Evolutionary conservation across 768 basidiomycete genomes (phyloP).

Genomic region (Trametes maxima): DNA sequence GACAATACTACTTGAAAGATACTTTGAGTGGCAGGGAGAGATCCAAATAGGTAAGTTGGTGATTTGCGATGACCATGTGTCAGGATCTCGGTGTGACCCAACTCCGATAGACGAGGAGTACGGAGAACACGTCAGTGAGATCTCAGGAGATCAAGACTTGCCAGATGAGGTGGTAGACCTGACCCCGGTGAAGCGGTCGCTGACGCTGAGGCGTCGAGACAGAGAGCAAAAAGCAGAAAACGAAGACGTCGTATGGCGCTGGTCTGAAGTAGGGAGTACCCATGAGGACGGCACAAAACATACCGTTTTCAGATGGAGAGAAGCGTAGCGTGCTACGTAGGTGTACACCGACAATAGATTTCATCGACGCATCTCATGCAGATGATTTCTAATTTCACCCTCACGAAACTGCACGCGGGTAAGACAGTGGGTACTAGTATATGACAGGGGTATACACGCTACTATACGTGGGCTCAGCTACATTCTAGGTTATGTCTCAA

Average conservation of each 20-base stretch:
- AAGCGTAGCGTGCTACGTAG: not conserved
- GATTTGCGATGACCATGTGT: not conserved
- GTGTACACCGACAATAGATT: no score
- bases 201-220: not conserved
- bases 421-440: no score
- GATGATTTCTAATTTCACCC: no score
- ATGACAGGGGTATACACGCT: no score
- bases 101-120: not conserved
- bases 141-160: not conserved
- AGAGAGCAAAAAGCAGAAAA: not conserved
- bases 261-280: constrained; percentile 10
- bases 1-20: constrained; percentile 49
- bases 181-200: not conserved
- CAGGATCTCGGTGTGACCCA: not conserved
- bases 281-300: not conserved
- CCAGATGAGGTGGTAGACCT: not conserved
- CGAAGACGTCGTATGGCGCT: constrained; percentile 17
- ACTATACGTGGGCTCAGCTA: no score
- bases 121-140: not conserved
- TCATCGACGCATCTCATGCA: no score
- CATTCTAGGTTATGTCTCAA: no score
- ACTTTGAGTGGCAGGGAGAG: constrained; percentile 54
- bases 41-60: constrained; percentile 45
- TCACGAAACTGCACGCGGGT: no score
- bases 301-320: constrained; percentile 7